Percentiles rank a stretch among this genome's conserved stretches.
These are phyloP conservation scores for Cicer bijugum DNA, from an alignment of 306 rosid species.

Conservation along the genomic window DNA sequence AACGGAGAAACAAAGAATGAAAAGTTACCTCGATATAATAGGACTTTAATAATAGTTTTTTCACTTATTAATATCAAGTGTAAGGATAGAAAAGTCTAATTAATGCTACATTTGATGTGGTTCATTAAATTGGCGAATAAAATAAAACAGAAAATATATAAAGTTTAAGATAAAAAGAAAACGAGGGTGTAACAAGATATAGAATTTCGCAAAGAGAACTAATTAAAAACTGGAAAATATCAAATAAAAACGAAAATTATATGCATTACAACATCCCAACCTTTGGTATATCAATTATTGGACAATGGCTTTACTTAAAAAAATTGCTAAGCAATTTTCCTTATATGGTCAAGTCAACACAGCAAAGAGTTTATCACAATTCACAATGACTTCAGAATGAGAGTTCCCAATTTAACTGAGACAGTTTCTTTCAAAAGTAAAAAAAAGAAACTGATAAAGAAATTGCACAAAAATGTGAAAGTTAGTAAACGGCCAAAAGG, in stretches of 20 bases:
- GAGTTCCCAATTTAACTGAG: conserved; percentile 12
- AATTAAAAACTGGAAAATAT: background rate
- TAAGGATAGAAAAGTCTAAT: background rate
- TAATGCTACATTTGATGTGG: background rate
- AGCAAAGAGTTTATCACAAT: background rate
- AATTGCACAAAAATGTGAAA: background rate
- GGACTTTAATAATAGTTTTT: background rate
- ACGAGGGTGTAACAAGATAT: background rate
- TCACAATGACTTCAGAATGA: conserved; percentile 5
- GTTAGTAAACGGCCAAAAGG: conserved; percentile 10
- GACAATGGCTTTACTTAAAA: background rate
- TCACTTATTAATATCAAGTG: conserved; percentile 11
- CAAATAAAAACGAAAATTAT: background rate
- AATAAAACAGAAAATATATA: background rate
- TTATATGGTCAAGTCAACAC: background rate
- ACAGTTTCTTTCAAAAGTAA: conserved; percentile 2
- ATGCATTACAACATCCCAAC: background rate
- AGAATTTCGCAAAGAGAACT: background rate
- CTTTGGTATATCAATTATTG: background rate
- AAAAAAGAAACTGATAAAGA: conserved; percentile 1
- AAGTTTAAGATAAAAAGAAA: background rate
- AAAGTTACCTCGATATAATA: background rate
- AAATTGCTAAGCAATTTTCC: background rate
- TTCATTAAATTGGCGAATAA: background rate
- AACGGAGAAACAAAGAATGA: background rate